Conservation (phyloP, 495 filamentous ascomycete species). For the Tricharina praecox region DNA sequence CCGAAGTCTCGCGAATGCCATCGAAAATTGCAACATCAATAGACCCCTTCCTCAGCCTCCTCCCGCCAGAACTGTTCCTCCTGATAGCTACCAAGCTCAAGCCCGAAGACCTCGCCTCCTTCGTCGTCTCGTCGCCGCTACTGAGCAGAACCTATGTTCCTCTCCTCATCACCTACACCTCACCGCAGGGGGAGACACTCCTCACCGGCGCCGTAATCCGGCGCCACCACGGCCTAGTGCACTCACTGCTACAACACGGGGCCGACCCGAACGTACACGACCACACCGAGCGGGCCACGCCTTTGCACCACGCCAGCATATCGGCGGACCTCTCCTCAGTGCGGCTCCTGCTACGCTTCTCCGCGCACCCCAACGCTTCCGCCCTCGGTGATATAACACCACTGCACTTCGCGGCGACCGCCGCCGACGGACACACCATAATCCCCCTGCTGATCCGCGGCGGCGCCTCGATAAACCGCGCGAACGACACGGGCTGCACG, state of each 20-base stretch:
- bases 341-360: neutral
- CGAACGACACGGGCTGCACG: neutral
- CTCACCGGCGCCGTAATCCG: neutral
- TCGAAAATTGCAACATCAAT: no score
- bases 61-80: slow-evolving; percentile 1
- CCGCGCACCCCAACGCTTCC: neutral
- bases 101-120: neutral
- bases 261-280: neutral
- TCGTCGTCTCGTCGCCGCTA: neutral
- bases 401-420: neutral
- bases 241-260: neutral
- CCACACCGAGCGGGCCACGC: neutral
- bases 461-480: neutral
- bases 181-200: neutral
- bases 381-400: neutral
- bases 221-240: neutral
- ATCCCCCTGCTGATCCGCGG: neutral
- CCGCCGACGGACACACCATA: neutral
- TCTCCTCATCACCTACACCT: neutral
- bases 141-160: neutral
- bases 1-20: neutral
- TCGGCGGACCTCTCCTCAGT: neutral
- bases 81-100: neutral
- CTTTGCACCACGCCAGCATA: neutral
- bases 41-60: neutral